These are phyloP conservation scores for Ehretia macrophylla DNA, from an alignment of 257 asterid species.

Conservation along the genomic window DNA sequence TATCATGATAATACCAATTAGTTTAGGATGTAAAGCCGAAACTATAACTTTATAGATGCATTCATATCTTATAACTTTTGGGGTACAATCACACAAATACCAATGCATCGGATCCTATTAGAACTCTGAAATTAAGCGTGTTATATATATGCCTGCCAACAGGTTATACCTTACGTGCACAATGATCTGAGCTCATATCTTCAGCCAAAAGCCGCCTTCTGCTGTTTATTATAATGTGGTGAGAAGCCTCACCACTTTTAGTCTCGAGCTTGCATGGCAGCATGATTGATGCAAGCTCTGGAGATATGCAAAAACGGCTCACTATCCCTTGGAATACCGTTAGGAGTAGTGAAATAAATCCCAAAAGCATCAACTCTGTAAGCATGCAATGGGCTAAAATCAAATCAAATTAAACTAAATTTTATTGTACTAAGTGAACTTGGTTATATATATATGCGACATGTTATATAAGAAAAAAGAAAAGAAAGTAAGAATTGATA, in stretches of 20 bases:
- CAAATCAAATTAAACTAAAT: background rate
- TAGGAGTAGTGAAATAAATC: slow-evolving; percentile 74
- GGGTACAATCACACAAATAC: no score
- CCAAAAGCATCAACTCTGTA: slow-evolving; percentile 90
- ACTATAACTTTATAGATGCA: no score
- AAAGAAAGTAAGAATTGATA: no score
- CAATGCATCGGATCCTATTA: no score
- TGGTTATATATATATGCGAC: no score
- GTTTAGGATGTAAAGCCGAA: no score
- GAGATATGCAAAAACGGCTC: slow-evolving; percentile 52
- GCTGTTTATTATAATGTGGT: background rate
- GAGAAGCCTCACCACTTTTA: slow-evolving; percentile 3
- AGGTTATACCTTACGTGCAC: slow-evolving; percentile 44
- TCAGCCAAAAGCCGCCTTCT: slow-evolving; percentile 52
- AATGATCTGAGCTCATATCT: slow-evolving; percentile 16
- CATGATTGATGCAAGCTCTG: slow-evolving; percentile 45
- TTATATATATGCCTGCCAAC: background rate
- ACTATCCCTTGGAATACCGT: slow-evolving; percentile 66
- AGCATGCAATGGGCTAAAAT: no score
- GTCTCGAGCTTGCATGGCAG: slow-evolving; percentile 62
- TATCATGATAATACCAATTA: no score
- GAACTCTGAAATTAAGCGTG: no score
- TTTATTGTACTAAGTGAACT: no score
- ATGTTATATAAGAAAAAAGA: no score
- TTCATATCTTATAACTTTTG: no score